phyloP scores from a whole-genome alignment of 208 protist species.

The Crithidia sp. region DNA sequence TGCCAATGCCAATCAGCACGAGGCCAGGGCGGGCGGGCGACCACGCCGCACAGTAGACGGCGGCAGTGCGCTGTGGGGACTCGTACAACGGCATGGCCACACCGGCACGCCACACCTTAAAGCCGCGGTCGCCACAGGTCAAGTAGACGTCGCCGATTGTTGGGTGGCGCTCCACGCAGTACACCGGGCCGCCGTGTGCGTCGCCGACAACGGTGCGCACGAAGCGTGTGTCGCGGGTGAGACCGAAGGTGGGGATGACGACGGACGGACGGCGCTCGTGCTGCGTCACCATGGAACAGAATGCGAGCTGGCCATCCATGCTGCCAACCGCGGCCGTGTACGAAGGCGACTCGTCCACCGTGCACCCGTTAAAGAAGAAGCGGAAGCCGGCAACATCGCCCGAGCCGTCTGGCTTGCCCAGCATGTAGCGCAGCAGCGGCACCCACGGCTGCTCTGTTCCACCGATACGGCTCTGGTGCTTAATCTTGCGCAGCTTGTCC shows the following conservation, averaged over 20 bases:
- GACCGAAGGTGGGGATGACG: conserved; percentile 52
- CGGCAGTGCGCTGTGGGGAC: conserved; percentile 49
- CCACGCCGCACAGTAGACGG: conserved; percentile 86
- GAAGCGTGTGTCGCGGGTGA: conserved; percentile 69
- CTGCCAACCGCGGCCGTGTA: conserved; percentile 71
- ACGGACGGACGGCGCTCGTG: conserved; percentile 53
- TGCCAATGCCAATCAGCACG: conserved; percentile 75
- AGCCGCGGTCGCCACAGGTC: conserved; percentile 85
- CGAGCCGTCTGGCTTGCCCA: conserved; percentile 68
- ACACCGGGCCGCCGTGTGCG: conserved; percentile 81
- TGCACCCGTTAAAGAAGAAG: conserved; percentile 77
- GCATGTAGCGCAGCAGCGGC: conserved; percentile 77
- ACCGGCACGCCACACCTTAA: conserved; percentile 91
- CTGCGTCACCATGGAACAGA: conserved; percentile 64
- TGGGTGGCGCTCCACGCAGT: conserved; percentile 84
- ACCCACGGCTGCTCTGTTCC: conserved; percentile 82
- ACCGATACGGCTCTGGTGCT: conserved; percentile 71
- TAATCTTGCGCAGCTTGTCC: conserved; percentile 92
- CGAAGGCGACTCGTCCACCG: conserved; percentile 49
- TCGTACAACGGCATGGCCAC: conserved; percentile 75
- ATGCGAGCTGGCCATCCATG: conserved; percentile 76
- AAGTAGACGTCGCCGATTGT: conserved; percentile 88
- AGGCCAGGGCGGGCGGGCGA: conserved; percentile 81
- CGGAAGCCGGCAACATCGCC: conserved; percentile 82
- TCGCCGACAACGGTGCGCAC: conserved; percentile 50